These are phyloP conservation scores for Tuber melanosporum DNA, from an alignment of 495 filamentous ascomycete genomes.

Conservation along the genomic window DNA sequence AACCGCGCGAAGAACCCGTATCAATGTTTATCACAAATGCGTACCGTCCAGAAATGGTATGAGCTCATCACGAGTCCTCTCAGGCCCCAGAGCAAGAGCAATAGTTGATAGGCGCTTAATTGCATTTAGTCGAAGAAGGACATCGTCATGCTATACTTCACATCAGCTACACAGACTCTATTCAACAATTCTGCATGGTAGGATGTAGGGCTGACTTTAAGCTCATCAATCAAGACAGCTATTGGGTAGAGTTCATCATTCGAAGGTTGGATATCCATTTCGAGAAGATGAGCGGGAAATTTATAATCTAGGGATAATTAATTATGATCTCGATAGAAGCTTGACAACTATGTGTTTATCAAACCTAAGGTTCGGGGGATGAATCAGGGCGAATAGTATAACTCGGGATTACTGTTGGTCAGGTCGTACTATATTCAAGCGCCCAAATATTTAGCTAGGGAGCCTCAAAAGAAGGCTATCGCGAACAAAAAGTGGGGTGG, in stretches of 20 bases:
- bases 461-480: slow-evolving; percentile 16
- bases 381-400: not conserved
- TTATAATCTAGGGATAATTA: slow-evolving; percentile 4
- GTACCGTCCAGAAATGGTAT: slow-evolving; percentile 97
- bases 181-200: slow-evolving; percentile 17
- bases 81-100: slow-evolving; percentile 86
- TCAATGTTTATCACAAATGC: slow-evolving; percentile 28
- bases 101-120: slow-evolving; percentile 97
- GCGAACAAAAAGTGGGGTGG: not conserved
- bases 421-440: slow-evolving; percentile 18
- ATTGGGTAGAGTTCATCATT: slow-evolving; percentile 99
- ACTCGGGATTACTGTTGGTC: not conserved
- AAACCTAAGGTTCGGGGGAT: not conserved
- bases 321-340: slow-evolving; percentile 18
- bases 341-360: not conserved
- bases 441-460: slow-evolving; percentile 28
- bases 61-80: slow-evolving; percentile 93
- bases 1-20: slow-evolving; percentile 12
- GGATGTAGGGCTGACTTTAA: slow-evolving; percentile 64
- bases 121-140: slow-evolving; percentile 92
- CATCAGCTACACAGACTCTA: slow-evolving; percentile 36
- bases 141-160: slow-evolving; percentile 79
- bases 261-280: slow-evolving; percentile 65
- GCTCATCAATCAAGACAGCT: slow-evolving; percentile 97
- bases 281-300: slow-evolving; percentile 12